Evolutionary conservation across 768 basidiomycete species (phyloP).

Genomic region (Lentinula sp.): DNA sequence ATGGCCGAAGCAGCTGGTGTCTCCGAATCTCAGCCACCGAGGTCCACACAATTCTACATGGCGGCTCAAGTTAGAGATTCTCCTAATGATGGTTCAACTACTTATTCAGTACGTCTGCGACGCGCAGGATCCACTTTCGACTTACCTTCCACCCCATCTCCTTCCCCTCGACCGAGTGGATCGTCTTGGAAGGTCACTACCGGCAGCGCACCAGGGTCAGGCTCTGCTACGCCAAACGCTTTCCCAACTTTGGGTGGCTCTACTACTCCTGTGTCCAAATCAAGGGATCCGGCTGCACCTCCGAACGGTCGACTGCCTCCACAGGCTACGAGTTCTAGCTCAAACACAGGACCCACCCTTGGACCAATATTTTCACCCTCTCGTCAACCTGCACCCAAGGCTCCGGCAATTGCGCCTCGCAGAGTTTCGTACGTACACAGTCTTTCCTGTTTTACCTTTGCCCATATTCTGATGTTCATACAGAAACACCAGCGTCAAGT

Average conservation of each 20-base stretch:
- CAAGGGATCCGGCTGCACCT: not conserved
- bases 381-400: constrained; percentile 31
- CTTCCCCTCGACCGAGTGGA: constrained; percentile 11
- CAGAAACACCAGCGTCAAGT: constrained; percentile 19
- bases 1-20: constrained; percentile 68
- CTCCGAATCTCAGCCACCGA: not conserved
- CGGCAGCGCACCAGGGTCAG: constrained; percentile 11
- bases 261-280: not conserved
- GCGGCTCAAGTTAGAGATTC: not conserved
- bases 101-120: not conserved
- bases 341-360: constrained; percentile 21
- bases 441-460: not conserved
- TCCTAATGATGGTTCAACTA: constrained; percentile 2
- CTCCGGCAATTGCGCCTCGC: constrained; percentile 25
- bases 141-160: constrained; percentile 8
- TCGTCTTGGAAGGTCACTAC: constrained; percentile 11
- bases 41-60: constrained; percentile 9
- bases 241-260: not conserved
- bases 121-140: not conserved
- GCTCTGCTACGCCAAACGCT: not conserved
- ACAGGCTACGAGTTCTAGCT: not conserved
- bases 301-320: not conserved
- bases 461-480: not conserved
- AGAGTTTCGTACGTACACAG: constrained; percentile 43
- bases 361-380: constrained; percentile 65